These are phyloP conservation scores for Pseudocercospora musae DNA, from an alignment of 2,329 filamentous ascomycete genomes.

Conservation along the genomic window DNA sequence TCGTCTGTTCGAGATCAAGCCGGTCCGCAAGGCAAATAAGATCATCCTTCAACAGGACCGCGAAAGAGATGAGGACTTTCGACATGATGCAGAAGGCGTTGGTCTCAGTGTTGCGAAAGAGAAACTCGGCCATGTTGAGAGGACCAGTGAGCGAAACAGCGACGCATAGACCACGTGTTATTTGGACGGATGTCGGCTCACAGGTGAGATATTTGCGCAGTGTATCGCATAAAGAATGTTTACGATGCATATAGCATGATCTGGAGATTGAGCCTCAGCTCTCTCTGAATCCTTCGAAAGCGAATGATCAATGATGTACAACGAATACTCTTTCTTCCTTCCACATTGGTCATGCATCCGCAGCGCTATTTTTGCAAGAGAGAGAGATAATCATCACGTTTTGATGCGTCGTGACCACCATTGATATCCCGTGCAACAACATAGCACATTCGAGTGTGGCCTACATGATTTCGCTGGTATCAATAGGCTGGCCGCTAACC, in stretches of 20 bases:
- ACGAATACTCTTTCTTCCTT: too few relatives aligned
- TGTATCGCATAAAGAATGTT: too few relatives aligned
- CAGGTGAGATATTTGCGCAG: too few relatives aligned
- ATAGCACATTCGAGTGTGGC: too few relatives aligned
- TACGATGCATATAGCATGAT: not conserved
- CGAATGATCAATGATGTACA: conserved; percentile 2
- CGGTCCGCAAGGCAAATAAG: conserved; percentile 41
- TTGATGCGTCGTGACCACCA: not conserved
- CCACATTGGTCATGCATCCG: too few relatives aligned
- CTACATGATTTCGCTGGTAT: conserved; percentile 6
- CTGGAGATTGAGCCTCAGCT: conserved; percentile 17
- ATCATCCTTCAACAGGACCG: conserved; percentile 40
- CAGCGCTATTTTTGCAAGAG: too few relatives aligned
- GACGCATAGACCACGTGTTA: conserved; percentile 4
- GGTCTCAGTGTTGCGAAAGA: conserved; percentile 38
- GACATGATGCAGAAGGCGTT: conserved; percentile 39
- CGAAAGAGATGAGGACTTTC: conserved; percentile 41
- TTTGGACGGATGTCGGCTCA: not conserved
- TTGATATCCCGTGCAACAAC: not conserved
- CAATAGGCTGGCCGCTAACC: conserved; percentile 28
- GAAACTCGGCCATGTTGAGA: conserved; percentile 34
- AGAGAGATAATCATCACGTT: too few relatives aligned
- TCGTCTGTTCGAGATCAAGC: conserved; percentile 45
- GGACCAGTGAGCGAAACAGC: conserved; percentile 21
- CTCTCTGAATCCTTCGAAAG: not conserved